A percentile compares a stretch with the other conserved stretches of the same genome.
phyloP scores from a whole-genome alignment of 148 eudicot genomes.

The Rhododendron griersonianum region DNA sequence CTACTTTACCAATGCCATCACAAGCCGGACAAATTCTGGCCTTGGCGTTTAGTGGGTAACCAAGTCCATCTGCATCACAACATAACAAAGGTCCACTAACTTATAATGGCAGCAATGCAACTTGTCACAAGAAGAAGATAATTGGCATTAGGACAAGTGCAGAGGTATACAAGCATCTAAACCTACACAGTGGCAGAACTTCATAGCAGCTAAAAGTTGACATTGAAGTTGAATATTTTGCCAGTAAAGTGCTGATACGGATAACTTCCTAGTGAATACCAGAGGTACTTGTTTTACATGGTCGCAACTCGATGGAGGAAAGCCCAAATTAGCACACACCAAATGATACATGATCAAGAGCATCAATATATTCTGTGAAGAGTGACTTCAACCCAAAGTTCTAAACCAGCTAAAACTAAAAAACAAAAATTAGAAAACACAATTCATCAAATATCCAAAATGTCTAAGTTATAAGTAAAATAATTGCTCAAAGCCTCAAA shows the following conservation, averaged over 20 bases:
- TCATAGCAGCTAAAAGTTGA: background rate
- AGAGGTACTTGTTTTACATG: background rate
- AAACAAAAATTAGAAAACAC: too few species aligned
- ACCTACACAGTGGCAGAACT: slow-evolving; percentile 1
- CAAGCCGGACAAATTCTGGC: slow-evolving; percentile 70
- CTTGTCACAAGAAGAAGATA: background rate
- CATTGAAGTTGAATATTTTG: background rate
- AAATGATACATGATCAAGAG: background rate
- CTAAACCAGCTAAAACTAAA: background rate
- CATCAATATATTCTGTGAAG: background rate
- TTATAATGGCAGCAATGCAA: slow-evolving; percentile 4
- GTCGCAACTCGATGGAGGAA: background rate
- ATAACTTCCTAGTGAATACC: background rate
- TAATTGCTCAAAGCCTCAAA: too few species aligned
- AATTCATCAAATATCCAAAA: too few species aligned
- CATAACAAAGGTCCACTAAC: slow-evolving; percentile 17
- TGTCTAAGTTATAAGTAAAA: too few species aligned
- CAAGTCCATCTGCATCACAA: slow-evolving; percentile 66
- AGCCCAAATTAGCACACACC: background rate
- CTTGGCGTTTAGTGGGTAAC: slow-evolving; percentile 72
- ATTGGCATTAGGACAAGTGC: slow-evolving; percentile 4
- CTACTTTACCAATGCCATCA: slow-evolving; percentile 75
- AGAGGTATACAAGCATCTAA: background rate
- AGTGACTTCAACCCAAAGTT: background rate
- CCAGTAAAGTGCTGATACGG: background rate